Percentiles rank a stretch among this genome's conserved stretches.
These are phyloP conservation scores for Panaeolus cyanescens DNA, from an alignment of 768 basidiomycete species.

Conservation along the genomic window DNA sequence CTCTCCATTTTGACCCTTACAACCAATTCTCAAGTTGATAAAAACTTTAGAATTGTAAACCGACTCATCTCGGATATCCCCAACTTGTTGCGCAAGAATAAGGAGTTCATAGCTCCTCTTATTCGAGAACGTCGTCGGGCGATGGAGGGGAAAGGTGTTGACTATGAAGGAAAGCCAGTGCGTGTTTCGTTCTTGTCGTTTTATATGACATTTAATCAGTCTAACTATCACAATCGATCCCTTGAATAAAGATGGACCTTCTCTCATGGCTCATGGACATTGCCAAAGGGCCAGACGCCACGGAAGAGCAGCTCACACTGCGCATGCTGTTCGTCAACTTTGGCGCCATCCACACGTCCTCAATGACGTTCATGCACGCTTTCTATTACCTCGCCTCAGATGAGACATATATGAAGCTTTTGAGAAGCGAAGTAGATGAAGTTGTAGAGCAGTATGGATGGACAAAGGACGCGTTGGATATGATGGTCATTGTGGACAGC, in stretches of 20 bases:
- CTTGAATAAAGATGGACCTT: slow-evolving; percentile 40
- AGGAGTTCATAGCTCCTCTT: slow-evolving; percentile 25
- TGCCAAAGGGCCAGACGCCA: slow-evolving; percentile 30
- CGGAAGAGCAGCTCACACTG: slow-evolving; percentile 27
- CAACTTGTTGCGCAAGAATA: slow-evolving; percentile 14
- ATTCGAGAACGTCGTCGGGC: slow-evolving; percentile 24
- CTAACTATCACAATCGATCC: neutral
- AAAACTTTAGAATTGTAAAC: slow-evolving; percentile 15
- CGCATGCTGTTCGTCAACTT: slow-evolving; percentile 44
- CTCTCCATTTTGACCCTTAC: neutral
- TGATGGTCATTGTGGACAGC: slow-evolving; percentile 46
- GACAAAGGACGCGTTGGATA: slow-evolving; percentile 33
- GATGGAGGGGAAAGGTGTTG: slow-evolving; percentile 20
- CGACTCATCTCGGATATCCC: slow-evolving; percentile 16
- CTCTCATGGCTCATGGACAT: slow-evolving; percentile 48
- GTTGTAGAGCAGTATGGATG: slow-evolving; percentile 39
- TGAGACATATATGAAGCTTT: slow-evolving; percentile 29
- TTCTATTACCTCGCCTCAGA: slow-evolving; percentile 38
- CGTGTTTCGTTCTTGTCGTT: neutral
- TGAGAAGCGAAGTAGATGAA: slow-evolving; percentile 46
- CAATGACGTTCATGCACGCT: slow-evolving; percentile 29
- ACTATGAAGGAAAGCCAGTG: slow-evolving; percentile 33
- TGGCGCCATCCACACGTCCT: slow-evolving; percentile 43
- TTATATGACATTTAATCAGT: neutral
- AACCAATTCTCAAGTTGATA: neutral